phyloP scores from a whole-genome alignment of 2,329 filamentous ascomycete genomes.

The Fusarium temperatum region DNA sequence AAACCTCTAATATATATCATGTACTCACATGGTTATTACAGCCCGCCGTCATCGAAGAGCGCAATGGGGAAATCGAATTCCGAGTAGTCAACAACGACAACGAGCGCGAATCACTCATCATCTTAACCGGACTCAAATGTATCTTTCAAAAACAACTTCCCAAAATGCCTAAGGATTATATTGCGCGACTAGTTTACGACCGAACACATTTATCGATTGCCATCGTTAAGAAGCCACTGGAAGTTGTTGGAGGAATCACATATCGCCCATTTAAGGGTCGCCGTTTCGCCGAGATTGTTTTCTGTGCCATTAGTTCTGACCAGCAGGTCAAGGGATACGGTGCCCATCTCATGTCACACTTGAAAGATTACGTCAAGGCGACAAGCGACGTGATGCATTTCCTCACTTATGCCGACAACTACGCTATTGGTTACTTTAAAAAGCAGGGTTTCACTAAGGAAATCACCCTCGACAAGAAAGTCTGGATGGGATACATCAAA shows the following conservation, averaged over 20 bases:
- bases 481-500: conserved; percentile 99
- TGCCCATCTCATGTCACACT: conserved; percentile 95
- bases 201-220: conserved; percentile 95
- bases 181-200: conserved; percentile 96
- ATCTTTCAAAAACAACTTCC: conserved; percentile 98
- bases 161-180: conserved; percentile 99
- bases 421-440: conserved; percentile 98
- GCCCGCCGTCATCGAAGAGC: conserved; percentile 92
- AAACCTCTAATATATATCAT: background rate
- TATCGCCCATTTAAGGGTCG: conserved; percentile 93
- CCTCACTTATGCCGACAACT: conserved; percentile 97
- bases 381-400: conserved; percentile 99
- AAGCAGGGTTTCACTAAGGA: conserved; percentile 99
- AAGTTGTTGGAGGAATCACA: conserved; percentile 96
- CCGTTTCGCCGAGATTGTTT: conserved; percentile 97
- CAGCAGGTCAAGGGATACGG: conserved; percentile 99
- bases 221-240: conserved; percentile 94
- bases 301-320: conserved; percentile 96
- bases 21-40: conserved; percentile 44
- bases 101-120: conserved; percentile 86
- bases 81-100: conserved; percentile 98
- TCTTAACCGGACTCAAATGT: conserved; percentile 94
- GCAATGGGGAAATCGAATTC: conserved; percentile 94
- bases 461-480: conserved; percentile 86
- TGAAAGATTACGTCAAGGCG: conserved; percentile 98